These are phyloP conservation scores for Coemansia sp. DNA, from an alignment of 192 early-diverging fungal genomes.

Conservation along the genomic window DNA sequence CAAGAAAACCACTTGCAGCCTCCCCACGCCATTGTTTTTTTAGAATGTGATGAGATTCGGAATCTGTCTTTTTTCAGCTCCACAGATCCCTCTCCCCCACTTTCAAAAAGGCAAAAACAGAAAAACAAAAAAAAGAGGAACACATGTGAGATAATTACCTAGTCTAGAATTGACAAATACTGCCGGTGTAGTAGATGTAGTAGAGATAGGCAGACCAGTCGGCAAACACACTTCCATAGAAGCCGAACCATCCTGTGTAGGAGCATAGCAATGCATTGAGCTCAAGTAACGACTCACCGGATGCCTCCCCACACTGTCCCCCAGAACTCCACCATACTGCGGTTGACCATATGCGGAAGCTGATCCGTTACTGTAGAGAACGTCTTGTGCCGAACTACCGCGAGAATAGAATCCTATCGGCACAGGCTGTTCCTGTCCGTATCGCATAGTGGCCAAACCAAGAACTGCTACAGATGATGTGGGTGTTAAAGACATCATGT, in stretches of 20 bases:
- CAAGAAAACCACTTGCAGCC: background rate
- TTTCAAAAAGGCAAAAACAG: background rate
- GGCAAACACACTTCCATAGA: background rate
- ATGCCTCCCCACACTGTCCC: background rate
- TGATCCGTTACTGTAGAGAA: background rate
- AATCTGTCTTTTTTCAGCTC: background rate
- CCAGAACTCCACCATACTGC: background rate
- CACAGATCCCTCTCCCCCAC: background rate
- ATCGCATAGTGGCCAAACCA: constrained; percentile 33
- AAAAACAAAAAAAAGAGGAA: background rate
- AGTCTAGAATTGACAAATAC: constrained; percentile 36
- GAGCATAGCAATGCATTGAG: constrained; percentile 9
- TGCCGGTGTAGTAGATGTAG: constrained; percentile 41
- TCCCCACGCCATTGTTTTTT: background rate
- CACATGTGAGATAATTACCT: constrained; percentile 16
- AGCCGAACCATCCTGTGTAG: background rate
- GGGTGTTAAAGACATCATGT: constrained; percentile 30
- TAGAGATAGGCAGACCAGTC: constrained; percentile 16
- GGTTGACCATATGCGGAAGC: background rate
- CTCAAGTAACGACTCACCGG: constrained; percentile 29
- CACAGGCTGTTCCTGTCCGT: constrained; percentile 18
- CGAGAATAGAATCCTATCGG: background rate
- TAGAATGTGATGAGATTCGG: background rate
- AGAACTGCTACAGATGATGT: constrained; percentile 38
- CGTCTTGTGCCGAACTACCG: background rate